Evolutionary conservation across 176 grass and related monocot genomes (phyloP).

Genomic region (Aegilops longissima): DNA sequence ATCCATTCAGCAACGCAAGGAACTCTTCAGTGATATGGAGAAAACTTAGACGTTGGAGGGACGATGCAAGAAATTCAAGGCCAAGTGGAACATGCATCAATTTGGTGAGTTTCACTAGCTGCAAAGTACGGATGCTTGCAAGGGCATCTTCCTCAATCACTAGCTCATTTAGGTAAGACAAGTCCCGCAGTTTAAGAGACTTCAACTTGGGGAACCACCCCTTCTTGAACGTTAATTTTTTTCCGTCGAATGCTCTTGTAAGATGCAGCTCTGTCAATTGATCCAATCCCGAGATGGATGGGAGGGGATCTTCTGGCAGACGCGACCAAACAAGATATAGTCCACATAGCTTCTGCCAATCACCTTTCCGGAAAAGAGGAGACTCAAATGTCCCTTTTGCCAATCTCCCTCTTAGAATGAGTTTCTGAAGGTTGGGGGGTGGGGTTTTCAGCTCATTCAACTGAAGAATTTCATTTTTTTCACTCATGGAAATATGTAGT

Average conservation of each 20-base stretch:
- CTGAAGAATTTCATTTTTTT: not conserved
- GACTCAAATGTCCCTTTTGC: not conserved
- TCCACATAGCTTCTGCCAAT: not conserved
- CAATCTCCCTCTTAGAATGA: not conserved
- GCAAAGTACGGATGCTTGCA: not conserved
- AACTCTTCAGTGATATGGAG: not conserved
- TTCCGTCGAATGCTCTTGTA: not conserved
- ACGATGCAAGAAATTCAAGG: not conserved
- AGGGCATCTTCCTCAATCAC: not conserved
- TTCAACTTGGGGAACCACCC: not conserved
- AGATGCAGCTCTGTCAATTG: not conserved
- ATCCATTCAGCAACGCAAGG: not conserved
- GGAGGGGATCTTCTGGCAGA: not conserved
- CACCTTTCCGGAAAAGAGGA: not conserved
- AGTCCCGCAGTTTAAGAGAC: not conserved
- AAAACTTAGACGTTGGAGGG: not conserved
- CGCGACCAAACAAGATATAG: not conserved
- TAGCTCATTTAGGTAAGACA: not conserved
- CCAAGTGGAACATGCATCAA: not conserved
- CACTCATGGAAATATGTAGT: not conserved
- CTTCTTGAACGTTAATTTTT: not conserved
- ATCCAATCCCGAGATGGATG: not conserved
- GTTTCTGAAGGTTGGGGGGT: not conserved
- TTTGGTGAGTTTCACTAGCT: not conserved
- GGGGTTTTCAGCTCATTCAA: not conserved